Conservation (phyloP, 495 filamentous ascomycete species). For the Aspergillus mulundensis region DNA sequence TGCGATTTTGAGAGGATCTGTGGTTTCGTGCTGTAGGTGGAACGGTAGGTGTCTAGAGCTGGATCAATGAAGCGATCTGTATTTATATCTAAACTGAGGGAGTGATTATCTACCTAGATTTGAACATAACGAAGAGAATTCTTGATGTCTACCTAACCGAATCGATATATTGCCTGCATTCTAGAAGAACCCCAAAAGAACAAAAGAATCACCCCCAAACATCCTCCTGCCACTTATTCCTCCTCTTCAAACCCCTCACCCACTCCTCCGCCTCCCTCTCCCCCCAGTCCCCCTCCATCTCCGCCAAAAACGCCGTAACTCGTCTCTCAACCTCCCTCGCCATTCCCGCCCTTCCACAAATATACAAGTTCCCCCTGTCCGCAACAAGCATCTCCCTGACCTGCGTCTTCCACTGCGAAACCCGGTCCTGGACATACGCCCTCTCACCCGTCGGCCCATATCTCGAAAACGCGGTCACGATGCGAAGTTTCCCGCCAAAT, state of each 20-base stretch:
- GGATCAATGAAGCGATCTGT: neutral
- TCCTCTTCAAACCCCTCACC: slow-evolving; percentile 40
- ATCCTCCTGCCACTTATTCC: slow-evolving; percentile 50
- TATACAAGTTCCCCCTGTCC: slow-evolving; percentile 42
- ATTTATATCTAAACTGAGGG: no score
- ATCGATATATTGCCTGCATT: no score
- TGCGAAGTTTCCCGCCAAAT: slow-evolving; percentile 21
- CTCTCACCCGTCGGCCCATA: slow-evolving; percentile 7
- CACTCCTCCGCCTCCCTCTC: slow-evolving; percentile 38
- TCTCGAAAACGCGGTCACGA: slow-evolving; percentile 38
- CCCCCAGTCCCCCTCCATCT: slow-evolving; percentile 24
- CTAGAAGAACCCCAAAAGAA: no score
- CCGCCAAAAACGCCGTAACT: slow-evolving; percentile 29
- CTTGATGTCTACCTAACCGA: no score
- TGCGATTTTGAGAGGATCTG: neutral
- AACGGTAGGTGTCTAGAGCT: neutral
- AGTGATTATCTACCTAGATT: no score
- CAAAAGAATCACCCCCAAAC: slow-evolving; percentile 35
- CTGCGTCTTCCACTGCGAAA: slow-evolving; percentile 31
- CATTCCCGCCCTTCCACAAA: slow-evolving; percentile 49
- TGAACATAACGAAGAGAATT: no score
- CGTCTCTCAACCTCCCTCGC: slow-evolving; percentile 45
- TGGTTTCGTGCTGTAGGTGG: no score
- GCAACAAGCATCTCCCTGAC: slow-evolving; percentile 32
- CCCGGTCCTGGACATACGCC: slow-evolving; percentile 41